Base-by-base conservation (phyloP, 495 filamentous ascomycete species). In the Geopyxis carbonaria region DNA sequence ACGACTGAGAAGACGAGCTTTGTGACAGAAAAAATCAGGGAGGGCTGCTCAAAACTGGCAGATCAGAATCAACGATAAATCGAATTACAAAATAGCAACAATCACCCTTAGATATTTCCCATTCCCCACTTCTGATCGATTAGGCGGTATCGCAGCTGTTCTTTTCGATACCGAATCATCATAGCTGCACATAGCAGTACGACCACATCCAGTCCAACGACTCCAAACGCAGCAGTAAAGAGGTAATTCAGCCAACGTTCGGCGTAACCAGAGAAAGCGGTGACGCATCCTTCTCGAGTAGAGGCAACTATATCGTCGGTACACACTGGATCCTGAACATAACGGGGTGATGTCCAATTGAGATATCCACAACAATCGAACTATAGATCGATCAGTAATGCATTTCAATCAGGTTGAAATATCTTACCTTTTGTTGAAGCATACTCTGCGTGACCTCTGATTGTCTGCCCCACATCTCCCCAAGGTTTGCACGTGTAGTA, bases 351-450 rank as follows among this genome's bases (percentile, higher is more conserved):
- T 15, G 73, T 71, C 51, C 60, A 66, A 60, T 80, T 80, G 40
- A 66, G 50, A 59, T 78, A 84, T 25, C 78, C 78, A 47, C 78
- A 84, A 69, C 78, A 84, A 39, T 64, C 58, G 56, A 82, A 80
- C 73, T 80, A 47, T 40, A 29, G 14, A 22, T 27, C 15, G 14
- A 34, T 27, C 22, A 25, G 54, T 59, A 24, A 5, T 16, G n/a
- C 34, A 19, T 44, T 22, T 2, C 5, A 29, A 30, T 45, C 24
- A 45, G 30, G 29, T 23, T 22, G 22, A 21, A 38, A 19, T 30
- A 15, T 20, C 70, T 34, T 55, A 81, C 76, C 55, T 64, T 63
- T 40, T 69, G 65, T 50, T 84, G 75, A 55, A 82, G 59, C 22
- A 82, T 51, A 43, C 65, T 67, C 57, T 80, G 75, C 9, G 66